These are phyloP conservation scores for Trametes versicolor DNA, from an alignment of 1,284 basidiomycete species.

Conservation along the genomic window DNA sequence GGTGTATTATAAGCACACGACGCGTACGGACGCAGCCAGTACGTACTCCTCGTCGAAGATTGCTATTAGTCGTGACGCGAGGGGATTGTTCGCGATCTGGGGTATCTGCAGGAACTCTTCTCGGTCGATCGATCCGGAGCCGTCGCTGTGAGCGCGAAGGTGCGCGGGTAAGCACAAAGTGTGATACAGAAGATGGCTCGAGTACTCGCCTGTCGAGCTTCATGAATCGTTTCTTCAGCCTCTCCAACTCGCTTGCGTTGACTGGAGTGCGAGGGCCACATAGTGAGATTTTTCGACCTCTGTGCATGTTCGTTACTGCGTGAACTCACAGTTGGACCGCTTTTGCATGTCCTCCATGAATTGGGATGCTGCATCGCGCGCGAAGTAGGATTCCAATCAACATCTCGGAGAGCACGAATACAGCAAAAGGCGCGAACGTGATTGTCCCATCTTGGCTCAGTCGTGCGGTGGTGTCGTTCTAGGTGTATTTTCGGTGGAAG, in stretches of 20 bases:
- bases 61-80: constrained; percentile 97
- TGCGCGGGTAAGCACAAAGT: background rate
- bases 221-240: constrained; percentile 99
- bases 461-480: constrained; percentile 5
- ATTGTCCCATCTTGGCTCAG: constrained; percentile 70
- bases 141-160: constrained; percentile 67
- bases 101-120: constrained; percentile 99
- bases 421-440: constrained; percentile 62
- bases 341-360: constrained; percentile 96
- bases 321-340: constrained; percentile 86
- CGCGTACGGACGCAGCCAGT: background rate
- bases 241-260: constrained; percentile 90
- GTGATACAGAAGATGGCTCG: background rate
- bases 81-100: constrained; percentile 97
- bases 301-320: background rate
- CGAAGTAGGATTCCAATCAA: constrained; percentile 24
- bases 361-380: constrained; percentile 72
- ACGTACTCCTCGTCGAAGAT: constrained; percentile 99
- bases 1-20: background rate
- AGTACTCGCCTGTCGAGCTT: constrained; percentile 87
- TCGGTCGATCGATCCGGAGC: constrained; percentile 97
- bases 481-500: background rate
- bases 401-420: constrained; percentile 10
- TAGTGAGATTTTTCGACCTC: background rate
- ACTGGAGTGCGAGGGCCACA: constrained; percentile 57